Evolutionary conservation across 2,329 filamentous ascomycete species (phyloP).

Genomic region (Aspergillus piperis): DNA sequence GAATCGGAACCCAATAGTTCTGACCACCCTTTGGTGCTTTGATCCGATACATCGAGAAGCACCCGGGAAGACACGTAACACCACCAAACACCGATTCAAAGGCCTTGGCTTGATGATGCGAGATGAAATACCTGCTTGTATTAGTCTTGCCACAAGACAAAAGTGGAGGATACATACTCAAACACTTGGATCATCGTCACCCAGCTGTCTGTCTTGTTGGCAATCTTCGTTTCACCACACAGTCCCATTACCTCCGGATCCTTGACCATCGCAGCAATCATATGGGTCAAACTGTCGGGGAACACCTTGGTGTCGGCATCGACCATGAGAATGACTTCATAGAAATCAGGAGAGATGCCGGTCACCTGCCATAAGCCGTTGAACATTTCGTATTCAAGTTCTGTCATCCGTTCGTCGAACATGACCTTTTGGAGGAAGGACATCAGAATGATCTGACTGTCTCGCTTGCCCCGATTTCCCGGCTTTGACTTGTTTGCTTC

Average conservation of each 20-base stretch:
- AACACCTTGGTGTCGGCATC: slow-evolving; percentile 99
- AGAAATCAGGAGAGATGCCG: slow-evolving; percentile 96
- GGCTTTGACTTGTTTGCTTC: slow-evolving; percentile 82
- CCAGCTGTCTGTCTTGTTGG: slow-evolving; percentile 94
- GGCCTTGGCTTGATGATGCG: slow-evolving; percentile 92
- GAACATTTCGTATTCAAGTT: slow-evolving; percentile 99
- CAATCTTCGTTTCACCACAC: slow-evolving; percentile 98
- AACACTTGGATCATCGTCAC: slow-evolving; percentile 98
- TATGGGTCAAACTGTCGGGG: slow-evolving; percentile 96
- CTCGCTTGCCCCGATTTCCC: slow-evolving; percentile 96
- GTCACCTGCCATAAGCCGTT: slow-evolving; percentile 99
- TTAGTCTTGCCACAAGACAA: slow-evolving; percentile 11
- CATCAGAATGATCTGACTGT: slow-evolving; percentile 99
- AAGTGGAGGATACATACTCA: slow-evolving; percentile 57
- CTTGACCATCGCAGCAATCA: slow-evolving; percentile 98
- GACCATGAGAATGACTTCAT: slow-evolving; percentile 97
- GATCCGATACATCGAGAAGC: slow-evolving; percentile 99
- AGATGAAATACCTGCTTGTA: slow-evolving; percentile 79
- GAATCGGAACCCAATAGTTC: slow-evolving; percentile 99
- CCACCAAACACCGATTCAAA: slow-evolving; percentile 98
- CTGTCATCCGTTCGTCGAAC: slow-evolving; percentile 99
- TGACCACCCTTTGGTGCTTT: slow-evolving; percentile 97
- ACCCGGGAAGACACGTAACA: slow-evolving; percentile 96
- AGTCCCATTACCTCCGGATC: slow-evolving; percentile 99
- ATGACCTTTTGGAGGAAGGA: slow-evolving; percentile 99